Conservation (phyloP, 2,329 filamentous ascomycete genomes). For the Trichoderma sp. region DNA sequence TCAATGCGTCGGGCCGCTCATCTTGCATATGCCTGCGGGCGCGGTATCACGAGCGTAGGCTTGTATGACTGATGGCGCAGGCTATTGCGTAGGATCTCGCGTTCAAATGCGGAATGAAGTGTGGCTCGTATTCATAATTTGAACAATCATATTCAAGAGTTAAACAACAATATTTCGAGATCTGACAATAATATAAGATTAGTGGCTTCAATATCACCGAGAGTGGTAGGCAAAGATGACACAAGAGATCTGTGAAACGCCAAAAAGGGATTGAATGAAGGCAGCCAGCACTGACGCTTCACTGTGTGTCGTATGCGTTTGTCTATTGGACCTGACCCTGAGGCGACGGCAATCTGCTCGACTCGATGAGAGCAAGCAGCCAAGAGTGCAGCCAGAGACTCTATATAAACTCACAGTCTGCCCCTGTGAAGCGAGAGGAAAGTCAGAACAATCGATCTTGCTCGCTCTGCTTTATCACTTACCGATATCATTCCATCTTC, state of each 20-base stretch:
- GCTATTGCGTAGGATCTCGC: not conserved
- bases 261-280: not conserved
- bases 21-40: slow-evolving; percentile 25
- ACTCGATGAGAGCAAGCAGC: not conserved
- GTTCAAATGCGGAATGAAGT: not conserved
- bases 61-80: slow-evolving; percentile 6
- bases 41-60: slow-evolving; percentile 1
- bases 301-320: not conserved
- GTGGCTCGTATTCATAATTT: slow-evolving; percentile 3
- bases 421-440: not conserved
- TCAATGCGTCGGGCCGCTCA: not conserved
- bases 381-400: not conserved
- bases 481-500: not conserved
- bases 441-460: not conserved
- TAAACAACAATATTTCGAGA: too few relatives aligned
- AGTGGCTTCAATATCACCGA: not conserved
- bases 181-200: not conserved
- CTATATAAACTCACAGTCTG: slow-evolving; percentile 8
- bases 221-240: not conserved
- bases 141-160: too few relatives aligned
- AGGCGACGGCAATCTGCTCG: not conserved
- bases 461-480: not conserved
- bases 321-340: not conserved
- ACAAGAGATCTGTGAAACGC: slow-evolving; percentile 2
- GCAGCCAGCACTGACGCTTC: slow-evolving; percentile 2